Base-by-base conservation (phyloP, 495 filamentous ascomycete genomes). In the Bryoglossum gracile region DNA sequence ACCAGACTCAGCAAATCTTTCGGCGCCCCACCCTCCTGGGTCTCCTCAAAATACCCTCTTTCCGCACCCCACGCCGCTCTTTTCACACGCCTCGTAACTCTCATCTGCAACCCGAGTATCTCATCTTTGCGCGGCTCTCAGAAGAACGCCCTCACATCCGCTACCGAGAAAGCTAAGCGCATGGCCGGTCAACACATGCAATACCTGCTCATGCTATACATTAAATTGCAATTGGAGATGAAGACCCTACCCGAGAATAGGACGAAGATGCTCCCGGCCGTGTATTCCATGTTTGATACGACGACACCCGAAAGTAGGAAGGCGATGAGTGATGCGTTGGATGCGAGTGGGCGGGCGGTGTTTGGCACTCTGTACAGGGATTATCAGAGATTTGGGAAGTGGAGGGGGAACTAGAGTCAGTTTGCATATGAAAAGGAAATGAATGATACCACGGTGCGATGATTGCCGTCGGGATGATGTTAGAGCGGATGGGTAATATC, bases 51-150 rank as follows among this genome's bases (percentile, higher is more conserved):
- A 14, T 40, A 46, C 47, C 69, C 50, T 39, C 46, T 65, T 24
- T 45, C 66, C 9, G 66, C 75, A 25, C 61, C 63, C 1, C 75
- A 88, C 47, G 83, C 83, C 3, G 66, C 72, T 33, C 69, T 73
- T 22, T 88, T 81, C 62, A 71, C 84, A 5, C 79, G 87, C 4
- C 73, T 94, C 21, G 68, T 95, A 24, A 84, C 80, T 4, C 73
- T 84, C 3, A 75, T 94, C 44, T 89, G 84, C 62, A 83, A 90
- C 45, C 89, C 89, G 11, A 84, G 81, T 11, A 77, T 78, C 13
- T 88, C 82, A 0, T 83, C 84, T 3, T 82, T 89, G 1, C 68
- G 81, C 4, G 69, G 74, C 11, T 63, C 70, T n/a, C 50, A 59
- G 21, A 73, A 62, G 34, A 55, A 56, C 19, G 63, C 56, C 42